Conservation (phyloP, 2,329 filamentous ascomycete genomes). For the Elsinoe necatrix region DNA sequence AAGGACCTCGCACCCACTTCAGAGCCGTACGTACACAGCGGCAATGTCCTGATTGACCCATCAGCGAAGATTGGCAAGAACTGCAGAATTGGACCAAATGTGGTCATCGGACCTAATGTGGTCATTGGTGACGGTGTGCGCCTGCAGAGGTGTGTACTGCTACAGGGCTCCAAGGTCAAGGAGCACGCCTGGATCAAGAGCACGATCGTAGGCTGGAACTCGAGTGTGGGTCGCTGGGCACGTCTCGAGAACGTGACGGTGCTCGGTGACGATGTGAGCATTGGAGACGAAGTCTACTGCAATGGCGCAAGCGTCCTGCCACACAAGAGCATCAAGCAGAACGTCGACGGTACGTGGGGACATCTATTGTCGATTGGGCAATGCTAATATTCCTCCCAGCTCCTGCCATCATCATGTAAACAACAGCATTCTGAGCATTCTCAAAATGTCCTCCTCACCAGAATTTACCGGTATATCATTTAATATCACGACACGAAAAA, state of each 20-base stretch:
- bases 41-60: constrained; percentile 92
- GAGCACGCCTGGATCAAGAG: constrained; percentile 99
- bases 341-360: constrained; percentile 65
- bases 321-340: constrained; percentile 98
- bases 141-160: constrained; percentile 83
- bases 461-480: constrained; percentile 13
- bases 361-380: constrained; percentile 9
- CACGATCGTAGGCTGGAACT: constrained; percentile 98
- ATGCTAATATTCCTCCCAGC: constrained; percentile 18
- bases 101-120: constrained; percentile 88
- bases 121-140: constrained; percentile 89
- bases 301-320: constrained; percentile 84
- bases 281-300: constrained; percentile 97
- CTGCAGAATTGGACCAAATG: constrained; percentile 95
- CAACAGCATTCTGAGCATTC: not conserved
- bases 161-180: constrained; percentile 88
- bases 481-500: constrained; percentile 11
- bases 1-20: constrained; percentile 67
- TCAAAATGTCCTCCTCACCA: not conserved
- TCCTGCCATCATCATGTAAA: constrained; percentile 28
- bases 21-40: constrained; percentile 78
- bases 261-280: constrained; percentile 92
- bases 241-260: constrained; percentile 97
- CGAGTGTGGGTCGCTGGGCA: constrained; percentile 88
- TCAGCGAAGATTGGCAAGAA: constrained; percentile 95